Conservation (phyloP, 768 basidiomycete species). For the Rhodotorula graminis region DNA sequence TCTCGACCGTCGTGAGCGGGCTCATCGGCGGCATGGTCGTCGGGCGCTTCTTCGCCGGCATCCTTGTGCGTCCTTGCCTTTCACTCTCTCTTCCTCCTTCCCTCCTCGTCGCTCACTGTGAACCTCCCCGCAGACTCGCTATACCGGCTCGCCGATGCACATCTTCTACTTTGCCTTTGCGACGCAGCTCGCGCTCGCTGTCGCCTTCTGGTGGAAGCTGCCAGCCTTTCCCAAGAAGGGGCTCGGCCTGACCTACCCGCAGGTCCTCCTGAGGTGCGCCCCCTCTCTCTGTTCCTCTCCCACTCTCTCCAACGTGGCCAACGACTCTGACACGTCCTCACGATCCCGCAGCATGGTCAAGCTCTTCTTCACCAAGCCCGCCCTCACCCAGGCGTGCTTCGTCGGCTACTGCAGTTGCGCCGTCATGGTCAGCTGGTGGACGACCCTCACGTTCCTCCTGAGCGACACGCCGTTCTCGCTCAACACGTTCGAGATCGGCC, state of each 20-base stretch:
- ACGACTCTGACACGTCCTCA: not conserved
- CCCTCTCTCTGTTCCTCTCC: not conserved
- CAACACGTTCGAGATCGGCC: slow-evolving; percentile 47
- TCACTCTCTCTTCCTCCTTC: no score
- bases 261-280: slow-evolving; percentile 39
- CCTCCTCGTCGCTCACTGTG: not conserved
- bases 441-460: slow-evolving; percentile 54
- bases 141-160: slow-evolving; percentile 13
- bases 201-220: slow-evolving; percentile 48
- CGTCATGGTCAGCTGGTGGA: slow-evolving; percentile 47
- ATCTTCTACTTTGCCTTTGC: slow-evolving; percentile 9
- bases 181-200: slow-evolving; percentile 38
- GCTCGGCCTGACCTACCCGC: slow-evolving; percentile 48
- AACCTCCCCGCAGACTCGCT: not conserved
- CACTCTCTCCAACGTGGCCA: no score
- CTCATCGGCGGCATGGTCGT: slow-evolving; percentile 25
- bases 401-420: slow-evolving; percentile 41
- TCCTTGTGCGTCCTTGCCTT: slow-evolving; percentile 6
- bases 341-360: slow-evolving; percentile 62
- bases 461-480: slow-evolving; percentile 50
- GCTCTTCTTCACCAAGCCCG: slow-evolving; percentile 69
- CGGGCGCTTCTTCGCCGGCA: slow-evolving; percentile 15
- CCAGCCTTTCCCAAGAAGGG: slow-evolving; percentile 51
- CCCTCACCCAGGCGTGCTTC: slow-evolving; percentile 59
- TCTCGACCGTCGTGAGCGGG: slow-evolving; percentile 57